Evolutionary conservation across 371 early-diverging fungal species (phyloP).

Genomic region (Saksenaea oblongispora): DNA sequence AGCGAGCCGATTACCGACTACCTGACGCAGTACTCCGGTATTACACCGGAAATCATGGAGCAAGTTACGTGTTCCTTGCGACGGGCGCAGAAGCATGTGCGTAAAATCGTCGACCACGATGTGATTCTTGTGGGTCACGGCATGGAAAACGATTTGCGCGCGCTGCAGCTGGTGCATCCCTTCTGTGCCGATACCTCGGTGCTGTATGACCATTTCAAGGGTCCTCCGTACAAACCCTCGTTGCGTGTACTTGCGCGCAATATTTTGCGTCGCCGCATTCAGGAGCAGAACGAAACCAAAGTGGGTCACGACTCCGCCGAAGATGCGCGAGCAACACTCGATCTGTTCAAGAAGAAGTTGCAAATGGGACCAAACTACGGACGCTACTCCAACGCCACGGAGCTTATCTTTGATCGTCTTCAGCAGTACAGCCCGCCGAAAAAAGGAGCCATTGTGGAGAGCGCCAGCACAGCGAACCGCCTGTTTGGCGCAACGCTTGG

Average conservation of each 20-base stretch:
- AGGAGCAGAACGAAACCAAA: slow-evolving; percentile 35
- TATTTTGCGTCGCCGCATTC: slow-evolving; percentile 64
- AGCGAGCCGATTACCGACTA: slow-evolving; percentile 68
- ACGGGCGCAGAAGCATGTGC: slow-evolving; percentile 61
- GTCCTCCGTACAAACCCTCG: slow-evolving; percentile 60
- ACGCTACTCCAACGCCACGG: slow-evolving; percentile 37
- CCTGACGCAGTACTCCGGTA: slow-evolving; percentile 72
- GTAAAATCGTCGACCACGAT: slow-evolving; percentile 50
- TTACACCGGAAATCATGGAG: slow-evolving; percentile 60
- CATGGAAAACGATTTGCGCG: slow-evolving; percentile 44
- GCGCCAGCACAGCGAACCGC: slow-evolving; percentile 16
- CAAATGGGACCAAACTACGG: slow-evolving; percentile 53
- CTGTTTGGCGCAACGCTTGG: slow-evolving; percentile 23
- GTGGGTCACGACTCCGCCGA: slow-evolving; percentile 78
- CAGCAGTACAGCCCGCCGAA: slow-evolving; percentile 36
- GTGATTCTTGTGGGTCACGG: slow-evolving; percentile 61
- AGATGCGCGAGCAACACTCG: slow-evolving; percentile 76
- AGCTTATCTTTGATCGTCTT: slow-evolving; percentile 56
- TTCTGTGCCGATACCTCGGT: slow-evolving; percentile 74
- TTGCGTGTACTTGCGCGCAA: slow-evolving; percentile 60
- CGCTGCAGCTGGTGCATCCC: slow-evolving; percentile 57
- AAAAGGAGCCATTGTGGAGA: slow-evolving; percentile 48
- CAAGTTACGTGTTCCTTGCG: slow-evolving; percentile 55
- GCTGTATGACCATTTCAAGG: slow-evolving; percentile 62
- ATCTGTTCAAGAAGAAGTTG: slow-evolving; percentile 66